These are phyloP conservation scores for Wallacemonas rigidus DNA, from an alignment of 208 protist genomes.

Conservation along the genomic window DNA sequence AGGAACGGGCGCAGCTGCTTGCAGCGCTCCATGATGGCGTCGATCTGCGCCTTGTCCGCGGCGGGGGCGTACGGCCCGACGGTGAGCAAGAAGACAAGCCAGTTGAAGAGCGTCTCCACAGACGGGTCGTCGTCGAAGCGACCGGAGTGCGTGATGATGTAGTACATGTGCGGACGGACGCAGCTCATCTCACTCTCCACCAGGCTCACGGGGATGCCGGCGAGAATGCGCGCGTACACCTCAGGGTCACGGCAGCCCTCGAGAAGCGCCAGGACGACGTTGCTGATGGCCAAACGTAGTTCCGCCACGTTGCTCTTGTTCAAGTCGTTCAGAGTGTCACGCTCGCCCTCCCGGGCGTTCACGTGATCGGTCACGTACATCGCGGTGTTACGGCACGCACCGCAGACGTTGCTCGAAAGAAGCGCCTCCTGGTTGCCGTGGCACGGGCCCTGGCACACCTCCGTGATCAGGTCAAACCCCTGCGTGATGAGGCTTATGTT, in stretches of 20 bases:
- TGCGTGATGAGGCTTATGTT: constrained; percentile 54
- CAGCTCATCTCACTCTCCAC: constrained; percentile 50
- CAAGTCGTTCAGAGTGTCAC: constrained; percentile 35
- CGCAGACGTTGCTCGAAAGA: constrained; percentile 57
- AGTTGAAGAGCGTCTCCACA: constrained; percentile 74
- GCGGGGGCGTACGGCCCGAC: constrained; percentile 46
- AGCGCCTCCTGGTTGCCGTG: constrained; percentile 80
- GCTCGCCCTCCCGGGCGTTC: constrained; percentile 19
- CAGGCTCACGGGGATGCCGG: constrained; percentile 56
- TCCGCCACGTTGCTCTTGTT: constrained; percentile 36
- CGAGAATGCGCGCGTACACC: constrained; percentile 50
- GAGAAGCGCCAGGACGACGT: constrained; percentile 62
- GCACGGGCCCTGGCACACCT: constrained; percentile 93
- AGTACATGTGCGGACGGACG: constrained; percentile 32
- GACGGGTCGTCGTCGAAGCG: constrained; percentile 45
- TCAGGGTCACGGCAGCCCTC: constrained; percentile 65
- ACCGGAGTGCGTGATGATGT: constrained; percentile 39
- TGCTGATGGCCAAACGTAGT: constrained; percentile 58
- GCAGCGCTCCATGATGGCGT: constrained; percentile 45
- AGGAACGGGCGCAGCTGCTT: constrained; percentile 40
- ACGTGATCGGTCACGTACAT: constrained; percentile 27
- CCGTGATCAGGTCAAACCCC: constrained; percentile 85
- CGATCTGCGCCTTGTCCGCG: constrained; percentile 44
- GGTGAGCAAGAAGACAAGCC: constrained; percentile 69
- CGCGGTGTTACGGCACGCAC: constrained; percentile 40